Base-by-base conservation (phyloP, 805 yeast species). In the Debaryomyces prosopidis region DNA sequence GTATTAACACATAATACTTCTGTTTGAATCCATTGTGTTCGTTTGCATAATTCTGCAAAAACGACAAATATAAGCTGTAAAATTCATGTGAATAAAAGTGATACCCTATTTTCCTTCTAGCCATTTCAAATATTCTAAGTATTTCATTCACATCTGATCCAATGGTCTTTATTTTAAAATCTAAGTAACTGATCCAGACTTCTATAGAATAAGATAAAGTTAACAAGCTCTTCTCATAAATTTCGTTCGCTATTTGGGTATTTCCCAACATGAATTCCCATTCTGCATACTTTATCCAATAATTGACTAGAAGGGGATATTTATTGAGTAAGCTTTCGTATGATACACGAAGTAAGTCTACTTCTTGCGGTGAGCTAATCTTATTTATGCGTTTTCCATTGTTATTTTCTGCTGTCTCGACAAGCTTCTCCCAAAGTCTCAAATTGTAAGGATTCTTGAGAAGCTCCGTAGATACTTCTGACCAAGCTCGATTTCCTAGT, bases 211-310 rank as follows among this genome's bases (percentile, higher is more conserved):
- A 65, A 0, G 77, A 74, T 12, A 79, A 46, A 15, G 64, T 51
- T 2, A 50, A 46, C 28, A 84, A 55, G 1, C 76, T 73, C n/a
- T 63, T 50, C 26, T 62, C 48, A 50, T 66, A 81, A 1, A 79
- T 58, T 1, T 45, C 48, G 1, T 59, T 58, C 2, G 80, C 72
- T 2, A 48, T 45, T 0, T 60, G 62, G 1, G 79, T 68, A 40
- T 68, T 54, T 1, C 81, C 82, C 26, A 79, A 55, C 27, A 60
- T 63, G 50, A 71, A 76, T 50, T 74, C 76, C 70, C 75, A 65
- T 3, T 61, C 54, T 0, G 85, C 84, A 56, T 65, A 80, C 32
- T 74, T 67, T n/a, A 79, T 62, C 87, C 87, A 83, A 53, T 79
- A 79, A 37, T 76, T 77, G 49, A 75, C 80, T 26, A 76, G 59